Conservation (phyloP, 306 rosid species). For the Trichosanthes truncata region DNA sequence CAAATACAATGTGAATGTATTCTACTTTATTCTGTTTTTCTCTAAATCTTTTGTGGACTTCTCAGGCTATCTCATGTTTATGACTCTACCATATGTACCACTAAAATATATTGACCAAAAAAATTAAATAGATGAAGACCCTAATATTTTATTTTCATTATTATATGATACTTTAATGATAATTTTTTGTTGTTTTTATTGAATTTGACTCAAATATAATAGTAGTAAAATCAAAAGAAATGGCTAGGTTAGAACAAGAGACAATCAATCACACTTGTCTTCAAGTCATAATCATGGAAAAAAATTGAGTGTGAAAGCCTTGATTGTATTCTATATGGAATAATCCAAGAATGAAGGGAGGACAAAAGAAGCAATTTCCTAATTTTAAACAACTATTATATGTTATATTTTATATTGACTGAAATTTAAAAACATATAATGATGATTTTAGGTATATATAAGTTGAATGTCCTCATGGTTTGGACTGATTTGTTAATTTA, state of each 20-base stretch:
- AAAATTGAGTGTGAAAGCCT: neutral
- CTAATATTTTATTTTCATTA: neutral
- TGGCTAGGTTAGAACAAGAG: neutral
- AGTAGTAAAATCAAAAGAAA: neutral
- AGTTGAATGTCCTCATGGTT: too few species aligned
- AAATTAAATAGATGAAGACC: too few species aligned
- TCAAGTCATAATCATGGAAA: too few species aligned
- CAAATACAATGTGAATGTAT: neutral
- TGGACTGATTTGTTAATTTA: too few species aligned
- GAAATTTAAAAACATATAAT: neutral
- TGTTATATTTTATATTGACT: neutral
- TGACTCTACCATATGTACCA: too few species aligned
- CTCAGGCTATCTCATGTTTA: too few species aligned
- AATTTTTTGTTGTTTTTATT: neutral
- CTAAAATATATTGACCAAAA: too few species aligned
- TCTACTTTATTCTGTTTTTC: neutral
- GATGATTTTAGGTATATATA: too few species aligned
- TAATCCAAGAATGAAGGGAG: neutral
- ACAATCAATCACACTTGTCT: too few species aligned
- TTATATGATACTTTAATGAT: neutral
- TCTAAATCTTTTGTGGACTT: too few species aligned
- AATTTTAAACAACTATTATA: neutral
- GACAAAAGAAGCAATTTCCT: neutral
- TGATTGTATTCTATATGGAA: too few species aligned
- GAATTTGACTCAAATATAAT: neutral